phyloP scores from a whole-genome alignment of 306 rosid genomes.

The Malus sylvestris region DNA sequence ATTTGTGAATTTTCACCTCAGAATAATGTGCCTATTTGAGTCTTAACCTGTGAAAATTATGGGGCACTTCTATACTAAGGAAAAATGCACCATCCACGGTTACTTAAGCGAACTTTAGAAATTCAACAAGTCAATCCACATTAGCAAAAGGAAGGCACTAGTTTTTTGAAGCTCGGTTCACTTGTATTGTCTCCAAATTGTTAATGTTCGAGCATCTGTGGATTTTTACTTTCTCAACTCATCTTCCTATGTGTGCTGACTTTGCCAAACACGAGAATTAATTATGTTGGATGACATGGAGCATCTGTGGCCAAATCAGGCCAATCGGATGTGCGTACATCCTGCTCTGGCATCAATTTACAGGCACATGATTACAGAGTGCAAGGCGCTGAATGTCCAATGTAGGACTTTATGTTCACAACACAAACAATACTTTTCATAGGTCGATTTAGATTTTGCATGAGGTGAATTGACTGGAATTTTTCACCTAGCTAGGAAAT shows the following conservation, averaged over 20 bases:
- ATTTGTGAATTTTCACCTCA: background rate
- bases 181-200: background rate
- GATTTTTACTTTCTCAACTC: background rate
- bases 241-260: background rate
- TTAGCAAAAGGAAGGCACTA: background rate
- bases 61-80: background rate
- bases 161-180: background rate
- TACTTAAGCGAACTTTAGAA: background rate
- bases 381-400: background rate
- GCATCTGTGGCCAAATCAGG: background rate
- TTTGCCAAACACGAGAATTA: background rate
- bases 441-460: background rate
- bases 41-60: background rate
- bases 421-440: background rate
- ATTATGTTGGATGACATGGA: background rate
- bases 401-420: background rate
- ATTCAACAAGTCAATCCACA: background rate
- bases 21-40: background rate
- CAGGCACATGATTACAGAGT: background rate
- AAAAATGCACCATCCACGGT: background rate
- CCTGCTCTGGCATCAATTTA: background rate
- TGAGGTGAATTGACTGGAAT: background rate
- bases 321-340: background rate
- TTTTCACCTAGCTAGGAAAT: background rate
- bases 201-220: background rate